Evolutionary conservation across 2,329 filamentous ascomycete species (phyloP), one percentile per base, ranked within the genome.

Genomic region (Bipolaris bicolor): DNA sequence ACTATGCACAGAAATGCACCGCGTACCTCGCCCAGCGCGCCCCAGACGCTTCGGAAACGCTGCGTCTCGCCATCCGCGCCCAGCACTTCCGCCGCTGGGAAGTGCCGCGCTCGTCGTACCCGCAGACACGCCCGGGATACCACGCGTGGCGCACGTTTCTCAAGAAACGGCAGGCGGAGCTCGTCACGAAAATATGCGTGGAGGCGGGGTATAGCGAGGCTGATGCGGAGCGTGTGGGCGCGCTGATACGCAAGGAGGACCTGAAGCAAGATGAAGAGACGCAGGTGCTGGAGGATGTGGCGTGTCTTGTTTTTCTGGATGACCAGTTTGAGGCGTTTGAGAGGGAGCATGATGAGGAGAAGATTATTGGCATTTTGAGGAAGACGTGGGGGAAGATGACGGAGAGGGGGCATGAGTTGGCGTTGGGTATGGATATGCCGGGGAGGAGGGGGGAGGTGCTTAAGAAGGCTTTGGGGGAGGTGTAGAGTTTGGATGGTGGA

Each of bases 71-170:
- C 16, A 89, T 92, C 64, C 88, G 91, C 63, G 91, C 91, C 10
- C 92, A 96, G 75, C 92, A 96, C 76, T 90, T 96, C 68, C 85
- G 88, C 51, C 87, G 90, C 77, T 96, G 91, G 91, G 90, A 96
- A 77, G 85, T 94, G 1, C 90, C 91, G 0, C 88, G 91, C 47
- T 79, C 81, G 62, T 84, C 82, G 36, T 94, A 90, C 76, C 90
- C 91, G 6, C 86, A 86, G 81, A 93, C 88, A 1, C 87, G 88
- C 63, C 72, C 84, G 0, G 92, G 92, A 9, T 96, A 96, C 74
- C 84, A 92, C 62, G 81, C 83, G n/a, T 96, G 92, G 92, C 85
- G 92, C 20, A 83, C 87, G 3, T 87, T 85, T 68, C 84, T 91
- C 53, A 88, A 88, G 75, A 91, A 91, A 68, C 80, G 89, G 1